Evolutionary conservation across 306 rosid genomes (phyloP), one percentile per base, ranked within the genome.

Genomic region (Heteromeles arbutifolia): DNA sequence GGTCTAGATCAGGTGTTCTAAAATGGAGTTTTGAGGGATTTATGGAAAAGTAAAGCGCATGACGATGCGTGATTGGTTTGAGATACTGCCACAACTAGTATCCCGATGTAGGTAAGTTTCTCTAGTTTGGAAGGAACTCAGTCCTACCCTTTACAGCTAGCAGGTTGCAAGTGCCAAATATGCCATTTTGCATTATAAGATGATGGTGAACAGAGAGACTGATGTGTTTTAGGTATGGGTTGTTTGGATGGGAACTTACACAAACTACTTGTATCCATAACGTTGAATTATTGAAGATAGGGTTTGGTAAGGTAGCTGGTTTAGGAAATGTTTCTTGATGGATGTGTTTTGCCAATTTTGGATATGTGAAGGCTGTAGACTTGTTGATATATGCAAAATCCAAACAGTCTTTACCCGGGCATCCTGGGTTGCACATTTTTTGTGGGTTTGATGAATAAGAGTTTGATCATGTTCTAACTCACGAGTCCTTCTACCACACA

Each of bases 371-470:
- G 39, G 18, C 65, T 67, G 18, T 57, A 29, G 43, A 52, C 73
- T 26, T 7, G 66, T 80, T 63, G 39, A 31, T 10, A 52, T 22
- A 37, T 76, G n/a, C 50, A 39, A 73, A 69, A 18, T 45, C 29
- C 59, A 68, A 39, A 25, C 2, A 32, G 75, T 66, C 37, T 4
- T 21, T 57, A 26, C 11, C 69, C 77, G 28, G 64, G 52, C 68
- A 78, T 72, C 11, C 52, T 53, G 58, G 74, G 48, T 37, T 66
- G 65, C 66, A 24, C 73, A 67, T 70, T 65, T 62, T 79, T 52
- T 48, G 76, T 72, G 28, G n/a, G 15, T 25, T 24, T 22, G 26
- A 39, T 37, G 43, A 29, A 29, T 25, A 25, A 28, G 54, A 64
- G 17, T 48, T 19, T 32, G 52, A 39, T 37, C 32, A 4, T 48